Base-by-base conservation (phyloP, 2,329 filamentous ascomycete species). In the Alternaria brassicicola region DNA sequence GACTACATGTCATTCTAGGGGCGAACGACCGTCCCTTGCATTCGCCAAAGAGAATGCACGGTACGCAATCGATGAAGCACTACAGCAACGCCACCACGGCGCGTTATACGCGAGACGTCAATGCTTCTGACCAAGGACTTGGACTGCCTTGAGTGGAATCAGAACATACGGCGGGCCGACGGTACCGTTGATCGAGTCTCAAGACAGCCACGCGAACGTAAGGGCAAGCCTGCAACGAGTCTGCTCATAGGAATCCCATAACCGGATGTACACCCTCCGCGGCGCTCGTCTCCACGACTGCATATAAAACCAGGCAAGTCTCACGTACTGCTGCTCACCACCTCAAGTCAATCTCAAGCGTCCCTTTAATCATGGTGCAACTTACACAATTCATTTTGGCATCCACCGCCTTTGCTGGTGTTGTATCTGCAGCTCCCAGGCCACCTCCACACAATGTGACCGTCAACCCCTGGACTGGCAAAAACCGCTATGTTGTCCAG, bases 341-440 rank as follows among this genome's bases (percentile, higher is more conserved):
- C 25, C 42, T 52, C 46, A n/a, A 48, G 28, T 53, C 46, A 41
- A 19, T 21, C 10, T 25, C 38, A 28, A 36, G 38, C 33, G 19
- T 49, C 50, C 19, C 25, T 55, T 35, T 31, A 61, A 68, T 45
- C 19, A 71, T 71, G 69, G 69, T 71, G n/a, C 63, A 67, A 49
- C 39, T 71, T 41, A 69, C 63, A 30, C 62, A 64, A 13, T 57
- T 70, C 19, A 51, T 69, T 41, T 57, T 71, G 55, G 67, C 67
- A 13, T 63, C 67, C 19, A 64, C 63, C 35, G 61, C 66, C 21
- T 41, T 68, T 21, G 59, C 64, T 15, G 59, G 64, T 41, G 62
- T 58, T 35, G 64, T 51, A 12, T 55, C 63, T 31, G 69, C 67
- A 48, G 58, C 57, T 17, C 65, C 67, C 4, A 57, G 51, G 46